Conservation (phyloP, 257 asterid genomes). For the Solanum chmielewskii region DNA sequence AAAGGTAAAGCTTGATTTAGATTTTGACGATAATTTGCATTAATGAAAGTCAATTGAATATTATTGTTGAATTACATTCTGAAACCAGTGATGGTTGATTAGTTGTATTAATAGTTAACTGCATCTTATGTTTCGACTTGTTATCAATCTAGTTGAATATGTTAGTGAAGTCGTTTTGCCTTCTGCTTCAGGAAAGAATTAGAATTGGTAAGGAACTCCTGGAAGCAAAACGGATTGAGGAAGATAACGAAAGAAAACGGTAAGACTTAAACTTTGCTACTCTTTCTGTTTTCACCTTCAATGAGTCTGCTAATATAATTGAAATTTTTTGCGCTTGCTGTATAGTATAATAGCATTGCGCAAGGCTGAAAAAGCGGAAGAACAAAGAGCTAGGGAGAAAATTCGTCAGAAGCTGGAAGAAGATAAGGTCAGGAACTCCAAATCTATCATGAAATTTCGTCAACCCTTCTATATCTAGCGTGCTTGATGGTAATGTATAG, state of each 20-base stretch:
- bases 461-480: neutral
- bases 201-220: constrained; percentile 79
- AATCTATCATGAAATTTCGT: neutral
- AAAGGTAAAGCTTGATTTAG: constrained; percentile 35
- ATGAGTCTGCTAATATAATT: neutral
- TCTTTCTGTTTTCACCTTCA: neutral
- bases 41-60: neutral
- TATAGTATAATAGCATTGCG: constrained; percentile 76
- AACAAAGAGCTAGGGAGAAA: constrained; percentile 78
- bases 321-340: neutral
- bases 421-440: constrained; percentile 62
- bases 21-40: neutral
- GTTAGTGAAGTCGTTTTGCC: constrained; percentile 5
- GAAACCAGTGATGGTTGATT: neutral
- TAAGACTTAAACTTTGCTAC: constrained; percentile 16
- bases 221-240: constrained; percentile 96
- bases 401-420: constrained; percentile 94
- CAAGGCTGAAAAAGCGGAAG: constrained; percentile 97
- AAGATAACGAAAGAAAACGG: constrained; percentile 99
- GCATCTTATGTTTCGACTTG: neutral
- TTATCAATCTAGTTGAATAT: neutral
- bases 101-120: neutral
- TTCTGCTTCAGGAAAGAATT: constrained; percentile 71
- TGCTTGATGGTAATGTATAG: neutral
- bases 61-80: neutral